A percentile compares a stretch with the other conserved stretches of the same genome.
These are phyloP conservation scores for Tremella yokohamensis DNA, from an alignment of 768 basidiomycete species.

Conservation along the genomic window DNA sequence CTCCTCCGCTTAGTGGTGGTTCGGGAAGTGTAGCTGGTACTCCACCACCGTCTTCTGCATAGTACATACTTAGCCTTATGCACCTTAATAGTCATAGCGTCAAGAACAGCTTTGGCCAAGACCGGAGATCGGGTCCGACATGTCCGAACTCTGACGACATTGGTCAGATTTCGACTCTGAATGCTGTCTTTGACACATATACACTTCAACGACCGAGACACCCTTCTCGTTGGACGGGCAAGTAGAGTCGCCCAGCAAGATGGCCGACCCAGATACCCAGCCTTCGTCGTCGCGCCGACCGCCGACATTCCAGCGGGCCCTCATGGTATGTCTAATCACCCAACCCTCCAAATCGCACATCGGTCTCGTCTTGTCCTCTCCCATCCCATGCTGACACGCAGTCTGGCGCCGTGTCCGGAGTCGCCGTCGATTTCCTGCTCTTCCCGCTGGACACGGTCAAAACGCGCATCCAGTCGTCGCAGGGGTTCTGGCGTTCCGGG, in stretches of 20 bases:
- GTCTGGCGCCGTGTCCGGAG: constrained; percentile 88
- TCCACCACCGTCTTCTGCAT: too few species aligned
- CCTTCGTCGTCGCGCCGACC: constrained; percentile 14
- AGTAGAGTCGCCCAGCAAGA: not conserved
- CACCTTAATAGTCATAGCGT: too few species aligned
- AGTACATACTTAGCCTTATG: too few species aligned
- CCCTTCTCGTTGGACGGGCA: too few species aligned
- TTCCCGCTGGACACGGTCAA: constrained; percentile 97
- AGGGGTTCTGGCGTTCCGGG: constrained; percentile 79
- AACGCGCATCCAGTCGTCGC: constrained; percentile 82
- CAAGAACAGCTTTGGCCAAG: too few species aligned
- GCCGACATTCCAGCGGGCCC: constrained; percentile 32
- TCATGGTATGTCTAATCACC: constrained; percentile 23
- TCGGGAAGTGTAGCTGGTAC: too few species aligned
- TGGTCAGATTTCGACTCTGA: too few species aligned
- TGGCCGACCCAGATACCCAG: constrained; percentile 20
- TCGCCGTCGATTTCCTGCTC: constrained; percentile 89
- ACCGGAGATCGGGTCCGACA: too few species aligned
- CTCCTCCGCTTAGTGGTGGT: not conserved
- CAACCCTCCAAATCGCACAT: not conserved
- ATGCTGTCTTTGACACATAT: too few species aligned
- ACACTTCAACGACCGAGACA: too few species aligned
- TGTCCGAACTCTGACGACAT: too few species aligned
- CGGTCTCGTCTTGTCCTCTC: too few species aligned
- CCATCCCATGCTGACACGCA: constrained; percentile 38